A percentile compares a stretch with the other conserved stretches of the same genome.
phyloP scores from a whole-genome alignment of 768 basidiomycete species.

The Ramaria sp. region DNA sequence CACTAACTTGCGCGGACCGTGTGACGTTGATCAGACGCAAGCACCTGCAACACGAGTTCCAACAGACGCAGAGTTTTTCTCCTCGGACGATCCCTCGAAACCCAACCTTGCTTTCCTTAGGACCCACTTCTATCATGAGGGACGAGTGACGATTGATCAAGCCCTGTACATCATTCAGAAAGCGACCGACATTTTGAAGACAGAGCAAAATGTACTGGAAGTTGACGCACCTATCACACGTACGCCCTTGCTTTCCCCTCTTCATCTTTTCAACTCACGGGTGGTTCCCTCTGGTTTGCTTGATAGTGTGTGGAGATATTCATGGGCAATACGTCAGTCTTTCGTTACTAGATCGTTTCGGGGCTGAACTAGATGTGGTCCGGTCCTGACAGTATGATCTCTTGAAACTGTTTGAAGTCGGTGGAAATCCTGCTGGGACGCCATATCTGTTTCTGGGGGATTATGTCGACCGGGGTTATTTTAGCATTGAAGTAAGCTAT shows the following conservation, averaged over 20 bases:
- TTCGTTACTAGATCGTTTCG: neutral
- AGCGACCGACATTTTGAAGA: constrained; percentile 68
- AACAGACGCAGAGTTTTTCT: constrained; percentile 91
- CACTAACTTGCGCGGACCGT: neutral
- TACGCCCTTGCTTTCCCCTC: constrained; percentile 23
- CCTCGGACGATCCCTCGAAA: constrained; percentile 71
- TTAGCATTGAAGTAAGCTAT: constrained; percentile 71
- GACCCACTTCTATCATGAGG: constrained; percentile 98
- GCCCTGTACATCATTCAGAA: constrained; percentile 88
- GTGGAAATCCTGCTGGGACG: constrained; percentile 88
- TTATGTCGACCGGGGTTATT: constrained; percentile 90
- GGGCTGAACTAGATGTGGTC: constrained; percentile 2
- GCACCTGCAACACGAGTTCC: constrained; percentile 92
- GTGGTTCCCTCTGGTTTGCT: constrained; percentile 11
- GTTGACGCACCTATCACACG: constrained; percentile 98
- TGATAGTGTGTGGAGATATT: constrained; percentile 91
- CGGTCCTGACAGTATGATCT: constrained; percentile 58
- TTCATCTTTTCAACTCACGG: constrained; percentile 17
- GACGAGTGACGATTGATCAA: constrained; percentile 86
- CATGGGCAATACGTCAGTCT: constrained; percentile 94
- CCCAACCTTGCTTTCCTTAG: constrained; percentile 95
- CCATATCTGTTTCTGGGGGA: constrained; percentile 89
- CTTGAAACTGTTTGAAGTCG: constrained; percentile 93
- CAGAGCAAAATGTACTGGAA: constrained; percentile 82
- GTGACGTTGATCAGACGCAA: constrained; percentile 59